Conservation (phyloP, 2,329 filamentous ascomycete genomes). For the Colletotrichum truncatum region DNA sequence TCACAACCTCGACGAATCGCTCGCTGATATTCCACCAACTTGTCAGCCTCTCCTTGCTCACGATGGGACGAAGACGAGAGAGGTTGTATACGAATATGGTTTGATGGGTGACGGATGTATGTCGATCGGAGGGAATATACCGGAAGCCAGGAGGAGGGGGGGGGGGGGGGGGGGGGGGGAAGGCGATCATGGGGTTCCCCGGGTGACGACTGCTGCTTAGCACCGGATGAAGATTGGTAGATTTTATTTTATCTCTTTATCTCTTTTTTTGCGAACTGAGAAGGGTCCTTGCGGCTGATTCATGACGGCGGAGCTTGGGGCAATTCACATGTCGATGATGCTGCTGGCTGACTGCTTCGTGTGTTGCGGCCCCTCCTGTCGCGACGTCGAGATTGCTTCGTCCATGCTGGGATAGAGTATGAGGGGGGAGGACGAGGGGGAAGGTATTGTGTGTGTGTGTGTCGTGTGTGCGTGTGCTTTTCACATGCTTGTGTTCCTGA, state of each 20-base stretch:
- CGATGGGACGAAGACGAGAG: slow-evolving; percentile 10
- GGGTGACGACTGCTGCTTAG: neutral
- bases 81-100: neutral
- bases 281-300: slow-evolving; percentile 9
- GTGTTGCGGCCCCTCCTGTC: neutral
- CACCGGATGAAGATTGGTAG: neutral
- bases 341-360: neutral
- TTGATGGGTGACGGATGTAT: too few relatives aligned
- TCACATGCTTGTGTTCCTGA: too few relatives aligned
- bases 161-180: too few relatives aligned
- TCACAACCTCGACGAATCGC: neutral
- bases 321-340: slow-evolving; percentile 2
- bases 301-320: slow-evolving; percentile 7
- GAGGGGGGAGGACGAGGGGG: neutral
- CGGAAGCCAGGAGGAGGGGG: too few relatives aligned
- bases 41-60: too few relatives aligned
- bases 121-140: too few relatives aligned
- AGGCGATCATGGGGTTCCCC: neutral
- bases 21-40: too few relatives aligned
- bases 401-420: neutral
- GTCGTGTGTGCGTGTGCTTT: too few relatives aligned
- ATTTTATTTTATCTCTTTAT: neutral
- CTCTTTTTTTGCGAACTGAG: neutral
- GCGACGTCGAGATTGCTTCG: neutral
- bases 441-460: too few relatives aligned